Conservation (phyloP, 352 stramenopile species). For the Phytophthora citricola region DNA sequence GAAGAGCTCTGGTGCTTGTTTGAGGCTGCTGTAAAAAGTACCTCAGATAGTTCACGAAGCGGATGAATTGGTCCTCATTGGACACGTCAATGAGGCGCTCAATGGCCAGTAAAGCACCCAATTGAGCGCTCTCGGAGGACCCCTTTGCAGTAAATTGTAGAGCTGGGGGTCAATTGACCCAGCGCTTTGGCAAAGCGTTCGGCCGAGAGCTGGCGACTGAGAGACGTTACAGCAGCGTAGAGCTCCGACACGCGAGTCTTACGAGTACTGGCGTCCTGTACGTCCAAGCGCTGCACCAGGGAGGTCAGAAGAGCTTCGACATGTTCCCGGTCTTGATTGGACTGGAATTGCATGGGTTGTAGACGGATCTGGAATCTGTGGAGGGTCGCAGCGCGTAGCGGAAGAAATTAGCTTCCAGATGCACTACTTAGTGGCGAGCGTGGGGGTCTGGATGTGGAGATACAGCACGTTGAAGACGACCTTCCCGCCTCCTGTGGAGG, state of each 20-base stretch:
- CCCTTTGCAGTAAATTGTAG: constrained; percentile 69
- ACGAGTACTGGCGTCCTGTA: constrained; percentile 42
- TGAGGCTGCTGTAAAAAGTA: constrained; percentile 85
- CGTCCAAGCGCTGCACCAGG: constrained; percentile 71
- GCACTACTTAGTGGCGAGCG: background rate
- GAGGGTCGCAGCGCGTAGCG: background rate
- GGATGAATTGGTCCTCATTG: constrained; percentile 90
- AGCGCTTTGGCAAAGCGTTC: constrained; percentile 84
- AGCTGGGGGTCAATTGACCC: constrained; percentile 78
- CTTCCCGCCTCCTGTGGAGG: constrained; percentile 2
- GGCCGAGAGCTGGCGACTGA: constrained; percentile 78
- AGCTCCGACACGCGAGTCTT: constrained; percentile 63
- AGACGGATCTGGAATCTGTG: background rate
- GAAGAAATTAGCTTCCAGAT: constrained; percentile 9
- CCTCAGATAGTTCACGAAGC: constrained; percentile 91
- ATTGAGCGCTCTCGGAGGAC: constrained; percentile 65
- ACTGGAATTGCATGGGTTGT: constrained; percentile 24
- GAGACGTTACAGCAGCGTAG: constrained; percentile 62
- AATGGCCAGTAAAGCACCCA: constrained; percentile 80
- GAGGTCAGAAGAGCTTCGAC: constrained; percentile 63
- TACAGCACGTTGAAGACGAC: constrained; percentile 4
- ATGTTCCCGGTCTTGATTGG: constrained; percentile 62
- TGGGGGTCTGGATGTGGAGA: background rate
- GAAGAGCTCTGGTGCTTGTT: constrained; percentile 61
- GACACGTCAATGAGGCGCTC: constrained; percentile 83